A percentile compares a stretch with the other conserved stretches of the same genome.
Conservation (phyloP, 116 monocot species). For the Thalassia testudinum region DNA sequence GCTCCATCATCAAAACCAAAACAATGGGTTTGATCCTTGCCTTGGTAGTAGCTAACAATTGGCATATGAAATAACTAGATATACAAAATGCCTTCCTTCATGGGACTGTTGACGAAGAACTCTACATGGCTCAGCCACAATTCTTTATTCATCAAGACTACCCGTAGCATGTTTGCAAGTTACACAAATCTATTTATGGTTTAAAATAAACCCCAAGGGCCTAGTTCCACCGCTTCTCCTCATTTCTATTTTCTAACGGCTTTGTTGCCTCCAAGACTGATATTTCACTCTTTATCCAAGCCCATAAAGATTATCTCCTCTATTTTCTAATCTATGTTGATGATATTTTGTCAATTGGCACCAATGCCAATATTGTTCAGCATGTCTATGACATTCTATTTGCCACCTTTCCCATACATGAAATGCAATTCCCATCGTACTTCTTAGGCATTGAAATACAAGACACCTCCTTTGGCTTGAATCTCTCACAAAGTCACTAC, state of each 20-base stretch:
- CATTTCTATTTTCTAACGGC: background rate
- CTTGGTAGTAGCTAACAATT: background rate
- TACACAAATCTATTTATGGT: background rate
- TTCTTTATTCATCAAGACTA: background rate
- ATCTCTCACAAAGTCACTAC: background rate
- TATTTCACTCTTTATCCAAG: background rate
- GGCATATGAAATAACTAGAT: background rate
- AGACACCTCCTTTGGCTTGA: background rate
- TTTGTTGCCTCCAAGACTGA: background rate
- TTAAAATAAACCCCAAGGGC: background rate
- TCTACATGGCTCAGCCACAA: background rate
- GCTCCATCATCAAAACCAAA: background rate
- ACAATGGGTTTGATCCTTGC: background rate
- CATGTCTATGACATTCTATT: background rate
- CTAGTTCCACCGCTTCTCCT: background rate
- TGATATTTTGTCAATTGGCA: background rate
- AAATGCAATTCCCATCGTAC: background rate
- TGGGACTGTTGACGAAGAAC: background rate
- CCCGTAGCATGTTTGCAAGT: background rate
- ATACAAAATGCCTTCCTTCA: background rate
- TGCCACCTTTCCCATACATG: background rate
- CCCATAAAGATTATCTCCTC: background rate
- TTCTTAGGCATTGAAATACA: background rate
- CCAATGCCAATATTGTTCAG: background rate
- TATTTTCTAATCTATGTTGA: background rate